A percentile compares a stretch with the other conserved stretches of the same genome.
These are phyloP conservation scores for Teratosphaeria pseudoeucalypti DNA, from an alignment of 2,329 filamentous ascomycete genomes.

Conservation along the genomic window DNA sequence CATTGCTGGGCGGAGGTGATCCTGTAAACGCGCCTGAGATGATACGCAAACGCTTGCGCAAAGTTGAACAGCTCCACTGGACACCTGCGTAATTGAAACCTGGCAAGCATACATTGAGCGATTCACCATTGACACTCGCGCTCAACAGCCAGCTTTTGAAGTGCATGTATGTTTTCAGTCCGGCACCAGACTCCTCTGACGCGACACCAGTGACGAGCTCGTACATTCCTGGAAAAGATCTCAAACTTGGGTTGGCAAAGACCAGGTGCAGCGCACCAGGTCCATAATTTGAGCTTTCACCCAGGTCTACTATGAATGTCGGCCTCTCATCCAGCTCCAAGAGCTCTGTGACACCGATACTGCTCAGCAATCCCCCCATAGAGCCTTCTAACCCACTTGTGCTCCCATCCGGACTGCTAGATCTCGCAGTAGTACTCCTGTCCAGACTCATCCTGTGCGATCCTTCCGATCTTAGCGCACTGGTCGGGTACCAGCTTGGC, in stretches of 20 bases:
- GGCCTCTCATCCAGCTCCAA: conserved; percentile 68
- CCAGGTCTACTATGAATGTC: conserved; percentile 63
- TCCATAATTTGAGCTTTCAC: conserved; percentile 45
- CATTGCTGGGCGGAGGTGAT: conserved; percentile 7
- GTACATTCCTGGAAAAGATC: conserved; percentile 45
- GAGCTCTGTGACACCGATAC: conserved; percentile 59
- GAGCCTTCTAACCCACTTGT: conserved; percentile 15
- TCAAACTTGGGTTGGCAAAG: conserved; percentile 59
- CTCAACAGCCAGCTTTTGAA: conserved; percentile 63
- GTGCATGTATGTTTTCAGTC: conserved; percentile 41
- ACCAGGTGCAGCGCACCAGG: conserved; percentile 49
- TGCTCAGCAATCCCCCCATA: conserved; percentile 42
- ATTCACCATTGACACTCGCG: conserved; percentile 43
- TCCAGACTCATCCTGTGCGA: conserved; percentile 30
- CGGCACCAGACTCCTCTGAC: conserved; percentile 27
- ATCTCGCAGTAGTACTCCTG: conserved; percentile 16
- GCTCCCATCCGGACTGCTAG: conserved; percentile 22
- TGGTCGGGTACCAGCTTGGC: conserved; percentile 9
- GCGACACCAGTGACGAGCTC: conserved; percentile 46
- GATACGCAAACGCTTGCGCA: conserved; percentile 59
- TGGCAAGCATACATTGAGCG: conserved; percentile 42
- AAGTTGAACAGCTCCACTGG: conserved; percentile 59
- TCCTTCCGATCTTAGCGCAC: conserved; percentile 33
- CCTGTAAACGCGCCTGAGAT: conserved; percentile 43
- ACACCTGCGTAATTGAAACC: conserved; percentile 54